Percentiles rank a stretch among this genome's conserved stretches.
Conservation (phyloP, 148 eudicot species). For the Pouteria glomerata region DNA sequence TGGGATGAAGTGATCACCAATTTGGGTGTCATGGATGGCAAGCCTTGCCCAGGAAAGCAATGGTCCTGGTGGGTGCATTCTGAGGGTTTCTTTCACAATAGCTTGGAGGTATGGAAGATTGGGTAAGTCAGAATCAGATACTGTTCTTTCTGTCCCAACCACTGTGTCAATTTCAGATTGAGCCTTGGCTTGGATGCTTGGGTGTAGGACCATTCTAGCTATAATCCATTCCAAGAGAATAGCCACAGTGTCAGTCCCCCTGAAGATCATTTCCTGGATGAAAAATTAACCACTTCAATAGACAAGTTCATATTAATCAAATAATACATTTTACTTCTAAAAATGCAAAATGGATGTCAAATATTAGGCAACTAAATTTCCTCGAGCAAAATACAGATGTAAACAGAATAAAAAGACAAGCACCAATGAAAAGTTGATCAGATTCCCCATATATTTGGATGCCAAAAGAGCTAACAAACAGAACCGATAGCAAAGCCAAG, state of each 20-base stretch:
- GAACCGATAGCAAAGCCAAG: neutral
- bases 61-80: slow-evolving; percentile 94
- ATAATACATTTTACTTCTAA: neutral
- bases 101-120: slow-evolving; percentile 76
- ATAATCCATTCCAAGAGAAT: slow-evolving; percentile 83
- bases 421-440: slow-evolving; percentile 12
- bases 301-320: neutral
- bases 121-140: slow-evolving; percentile 58
- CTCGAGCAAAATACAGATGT: neutral
- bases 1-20: slow-evolving; percentile 68
- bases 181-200: slow-evolving; percentile 81
- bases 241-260: slow-evolving; percentile 94
- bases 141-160: slow-evolving; percentile 32
- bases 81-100: slow-evolving; percentile 73
- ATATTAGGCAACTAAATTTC: too few species aligned
- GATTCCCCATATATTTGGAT: slow-evolving; percentile 27
- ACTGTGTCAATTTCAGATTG: slow-evolving; percentile 59
- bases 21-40: slow-evolving; percentile 69
- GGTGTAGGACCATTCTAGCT: slow-evolving; percentile 91
- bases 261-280: slow-evolving; percentile 82
- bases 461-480: slow-evolving; percentile 4
- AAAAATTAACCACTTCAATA: too few species aligned
- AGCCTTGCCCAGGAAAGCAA: slow-evolving; percentile 96
- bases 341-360: too few species aligned
- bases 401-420: slow-evolving; percentile 1